Base-by-base conservation (phyloP, 208 protist genomes). In the Crithidia thermophila region DNA sequence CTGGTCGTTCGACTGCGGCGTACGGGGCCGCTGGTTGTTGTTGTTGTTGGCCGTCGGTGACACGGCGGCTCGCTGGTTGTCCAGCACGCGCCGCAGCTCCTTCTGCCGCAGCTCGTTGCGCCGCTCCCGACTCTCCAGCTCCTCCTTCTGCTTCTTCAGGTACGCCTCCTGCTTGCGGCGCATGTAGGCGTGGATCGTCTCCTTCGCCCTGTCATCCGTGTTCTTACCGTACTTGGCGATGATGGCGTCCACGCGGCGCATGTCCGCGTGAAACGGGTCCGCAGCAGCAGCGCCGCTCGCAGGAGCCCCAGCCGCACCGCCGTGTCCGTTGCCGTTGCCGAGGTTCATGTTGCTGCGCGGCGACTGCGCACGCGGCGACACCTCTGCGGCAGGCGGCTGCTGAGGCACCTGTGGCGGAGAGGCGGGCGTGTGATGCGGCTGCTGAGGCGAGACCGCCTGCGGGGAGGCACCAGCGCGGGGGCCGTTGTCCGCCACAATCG, bases 181-280 rank as follows among this genome's bases (percentile, higher is more conserved):
- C 90, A 93, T 95, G 66, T 92, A 95, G 3, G 85, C 90, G 60
- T 92, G 90, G 53, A 95, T 95, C 20, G 87, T 92, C 50, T 95
- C 87, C 55, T 87, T 82, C 14, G 87, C 85, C 61, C 78, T 79
- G 47, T 79, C 77, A 50, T 93, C 85, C 13, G 84, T 72, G 73
- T 88, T 79, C 43, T 81, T 70, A 11, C 80, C 87, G 72, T 93
- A 93, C 36, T 84, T 82, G 36, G 84, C 75, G 37, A 95, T 91
- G 62, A 95, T 92, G 50, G 84, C 84, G 55, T 95, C 70, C n/a
- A 93, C 79, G 50, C 90, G 90, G 23, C 82, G 64, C 80, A 95
- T 87, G 42, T 90, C 65, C 16, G 75, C 85, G 62, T 75, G 75
- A 70, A 89, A 79, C 1, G 47, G 46, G 52, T 77, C 61, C 9